These are phyloP conservation scores for Jatropha podagrica DNA, from an alignment of 441 rosid genomes.

Conservation along the genomic window DNA sequence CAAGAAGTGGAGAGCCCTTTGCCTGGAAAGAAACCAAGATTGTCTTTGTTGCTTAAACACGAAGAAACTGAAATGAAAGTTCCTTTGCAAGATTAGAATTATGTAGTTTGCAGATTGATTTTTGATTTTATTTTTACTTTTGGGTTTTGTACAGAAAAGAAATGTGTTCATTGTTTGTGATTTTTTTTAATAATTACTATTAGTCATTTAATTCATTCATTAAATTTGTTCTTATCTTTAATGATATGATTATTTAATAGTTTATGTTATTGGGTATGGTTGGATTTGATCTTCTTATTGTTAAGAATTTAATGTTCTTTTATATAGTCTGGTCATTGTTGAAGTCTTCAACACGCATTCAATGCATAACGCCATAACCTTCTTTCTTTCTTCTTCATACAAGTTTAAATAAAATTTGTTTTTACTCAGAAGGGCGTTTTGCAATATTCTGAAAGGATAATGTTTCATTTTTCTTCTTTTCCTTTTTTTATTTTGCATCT, in stretches of 20 bases:
- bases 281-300: conserved; percentile 7
- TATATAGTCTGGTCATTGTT: neutral
- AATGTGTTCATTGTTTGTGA: conserved; percentile 31
- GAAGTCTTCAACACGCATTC: neutral
- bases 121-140: neutral
- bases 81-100: neutral
- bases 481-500: no score
- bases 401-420: neutral
- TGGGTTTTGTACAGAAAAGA: conserved; percentile 33
- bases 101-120: neutral
- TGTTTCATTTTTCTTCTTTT: no score
- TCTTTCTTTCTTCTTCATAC: neutral
- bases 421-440: no score
- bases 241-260: neutral
- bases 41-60: conserved; percentile 32
- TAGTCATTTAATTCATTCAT: conserved; percentile 29
- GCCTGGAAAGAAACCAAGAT: conserved; percentile 58
- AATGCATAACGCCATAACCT: neutral
- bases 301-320: neutral
- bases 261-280: neutral
- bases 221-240: conserved; percentile 16
- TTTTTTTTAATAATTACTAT: neutral
- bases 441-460: no score
- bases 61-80: conserved; percentile 7
- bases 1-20: conserved; percentile 66